Base-by-base conservation (phyloP, 768 basidiomycete species). In the Trametes cubensis region DNA sequence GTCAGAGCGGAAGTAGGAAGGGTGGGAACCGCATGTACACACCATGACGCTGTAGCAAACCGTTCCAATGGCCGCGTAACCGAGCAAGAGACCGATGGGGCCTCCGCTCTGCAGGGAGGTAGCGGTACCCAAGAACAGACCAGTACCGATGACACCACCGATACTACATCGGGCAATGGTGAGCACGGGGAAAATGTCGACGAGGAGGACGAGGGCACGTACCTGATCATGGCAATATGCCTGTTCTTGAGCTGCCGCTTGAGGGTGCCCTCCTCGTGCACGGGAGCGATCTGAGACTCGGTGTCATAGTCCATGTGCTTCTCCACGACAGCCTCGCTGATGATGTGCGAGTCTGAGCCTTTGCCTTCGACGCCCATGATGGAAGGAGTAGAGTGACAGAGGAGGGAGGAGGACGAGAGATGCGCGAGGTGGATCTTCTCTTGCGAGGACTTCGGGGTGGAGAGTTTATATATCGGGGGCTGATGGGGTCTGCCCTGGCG, bases 221-320 rank as follows among this genome's bases (percentile, higher is more conserved):
- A 79, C 87, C 89, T 90, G 66, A 92, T 91, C 89, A 92, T 90
- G 52, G 90, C 87, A 61, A 92, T 81, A 71, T 92, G 91, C 17
- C 90, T 79, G 68, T 89, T 90, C 67, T 75, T 75, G 40, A 74
- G 69, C 61, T 74, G 72, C 6, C 72, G 71, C 51, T 71, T 66
- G 42, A 74, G 64, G 18, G 45, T 49, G 53, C 55, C 60, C 38
- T 65, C 58, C 21, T 20, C 38, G 25, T 57, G 63, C 39, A 42
- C 38, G 30, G 23, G 53, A 18, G 44, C 45, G 8, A 62, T 53
- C 45, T 42, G 56, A 39, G 58, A 58, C 55, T 68, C 67, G 55
- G 63, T 41, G 55, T 68, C 61, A 20, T 65, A 61, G 52, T 63
- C 55, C 20, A 58, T 21, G 38, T 48, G 49, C 47, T 58, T 52